phyloP scores from a whole-genome alignment of 1,284 basidiomycete species.

The Xanthoconium separans region DNA sequence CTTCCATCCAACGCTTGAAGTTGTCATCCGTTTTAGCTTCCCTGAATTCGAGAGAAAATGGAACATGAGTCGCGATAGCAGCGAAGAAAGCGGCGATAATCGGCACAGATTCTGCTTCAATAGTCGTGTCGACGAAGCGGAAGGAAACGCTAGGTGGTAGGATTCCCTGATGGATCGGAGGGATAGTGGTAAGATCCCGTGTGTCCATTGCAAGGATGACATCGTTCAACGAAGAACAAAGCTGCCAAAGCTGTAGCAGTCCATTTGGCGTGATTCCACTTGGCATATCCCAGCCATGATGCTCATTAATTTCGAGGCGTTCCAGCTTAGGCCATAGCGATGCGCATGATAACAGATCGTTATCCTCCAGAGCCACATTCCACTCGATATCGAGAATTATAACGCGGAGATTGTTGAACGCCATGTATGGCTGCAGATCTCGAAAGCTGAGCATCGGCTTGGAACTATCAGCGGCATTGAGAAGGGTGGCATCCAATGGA shows the following conservation, averaged over 20 bases:
- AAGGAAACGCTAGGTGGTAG: not conserved
- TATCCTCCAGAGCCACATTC: not conserved
- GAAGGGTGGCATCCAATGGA: no score
- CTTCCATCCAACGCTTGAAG: not conserved
- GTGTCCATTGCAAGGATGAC: not conserved
- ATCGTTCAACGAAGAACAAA: not conserved
- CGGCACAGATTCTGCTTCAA: not conserved
- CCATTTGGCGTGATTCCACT: not conserved
- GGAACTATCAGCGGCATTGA: no score
- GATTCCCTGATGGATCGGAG: not conserved
- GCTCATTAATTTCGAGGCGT: not conserved
- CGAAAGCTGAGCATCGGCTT: not conserved
- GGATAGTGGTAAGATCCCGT: not conserved
- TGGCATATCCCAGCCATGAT: not conserved
- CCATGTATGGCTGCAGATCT: not conserved
- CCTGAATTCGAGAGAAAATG: no score
- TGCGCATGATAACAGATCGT: not conserved
- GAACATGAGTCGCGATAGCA: no score
- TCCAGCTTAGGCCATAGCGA: not conserved
- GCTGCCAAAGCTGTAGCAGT: not conserved
- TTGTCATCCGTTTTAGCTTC: not conserved
- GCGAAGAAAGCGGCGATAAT: not conserved
- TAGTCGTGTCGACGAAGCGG: not conserved
- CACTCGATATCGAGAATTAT: not conserved
- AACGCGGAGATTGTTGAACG: not conserved